Evolutionary conservation across 2,329 filamentous ascomycete species (phyloP).

Genomic region (Alternaria triticina): DNA sequence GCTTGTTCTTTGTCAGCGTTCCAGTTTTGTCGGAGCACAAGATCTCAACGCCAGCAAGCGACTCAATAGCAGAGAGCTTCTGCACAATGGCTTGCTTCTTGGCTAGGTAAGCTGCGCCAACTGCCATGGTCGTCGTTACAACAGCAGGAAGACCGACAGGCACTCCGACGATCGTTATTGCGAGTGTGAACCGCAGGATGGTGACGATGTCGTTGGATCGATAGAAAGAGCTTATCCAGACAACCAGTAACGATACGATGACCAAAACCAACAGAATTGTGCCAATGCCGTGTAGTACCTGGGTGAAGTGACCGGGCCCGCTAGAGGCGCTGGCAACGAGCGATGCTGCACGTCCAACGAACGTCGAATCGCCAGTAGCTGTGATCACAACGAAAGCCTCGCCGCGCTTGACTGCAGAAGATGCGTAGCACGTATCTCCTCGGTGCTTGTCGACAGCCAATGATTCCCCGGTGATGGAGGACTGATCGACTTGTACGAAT

Average conservation of each 20-base stretch:
- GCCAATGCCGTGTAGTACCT: slow-evolving; percentile 87
- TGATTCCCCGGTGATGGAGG: slow-evolving; percentile 89
- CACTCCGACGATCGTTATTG: slow-evolving; percentile 90
- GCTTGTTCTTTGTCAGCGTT: slow-evolving; percentile 93
- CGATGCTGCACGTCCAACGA: slow-evolving; percentile 86
- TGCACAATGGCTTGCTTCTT: slow-evolving; percentile 94
- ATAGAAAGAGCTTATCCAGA: slow-evolving; percentile 90
- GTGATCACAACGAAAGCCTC: slow-evolving; percentile 84
- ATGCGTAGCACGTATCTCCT: slow-evolving; percentile 81
- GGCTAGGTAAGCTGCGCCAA: slow-evolving; percentile 87
- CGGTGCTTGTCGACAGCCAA: slow-evolving; percentile 88
- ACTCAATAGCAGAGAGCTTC: slow-evolving; percentile 91
- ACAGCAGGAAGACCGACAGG: slow-evolving; percentile 92
- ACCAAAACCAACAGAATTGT: slow-evolving; percentile 81
- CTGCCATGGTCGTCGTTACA: slow-evolving; percentile 93
- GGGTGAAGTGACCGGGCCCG: slow-evolving; percentile 85
- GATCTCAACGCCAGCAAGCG: slow-evolving; percentile 89
- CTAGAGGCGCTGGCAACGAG: slow-evolving; percentile 78
- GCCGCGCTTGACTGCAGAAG: slow-evolving; percentile 89
- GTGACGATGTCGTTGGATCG: slow-evolving; percentile 79
- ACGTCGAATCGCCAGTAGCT: slow-evolving; percentile 86
- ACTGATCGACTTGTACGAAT: slow-evolving; percentile 90
- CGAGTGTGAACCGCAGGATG: slow-evolving; percentile 84
- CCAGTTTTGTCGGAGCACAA: slow-evolving; percentile 95
- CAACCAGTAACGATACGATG: slow-evolving; percentile 77